Conservation (phyloP, 306 rosid species). For the Calophaca sinica region DNA sequence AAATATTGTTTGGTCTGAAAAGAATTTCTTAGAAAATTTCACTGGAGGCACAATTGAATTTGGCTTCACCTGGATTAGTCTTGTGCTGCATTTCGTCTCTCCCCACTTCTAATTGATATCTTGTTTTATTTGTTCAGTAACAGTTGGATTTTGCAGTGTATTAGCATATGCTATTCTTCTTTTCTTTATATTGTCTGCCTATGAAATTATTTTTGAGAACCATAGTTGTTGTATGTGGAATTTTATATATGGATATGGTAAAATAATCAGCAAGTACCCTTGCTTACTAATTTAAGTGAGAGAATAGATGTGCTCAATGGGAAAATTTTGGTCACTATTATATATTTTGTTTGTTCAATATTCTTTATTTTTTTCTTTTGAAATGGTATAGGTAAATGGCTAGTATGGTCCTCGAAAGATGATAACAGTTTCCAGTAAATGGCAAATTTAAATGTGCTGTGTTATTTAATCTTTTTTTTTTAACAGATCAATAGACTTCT, state of each 20-base stretch:
- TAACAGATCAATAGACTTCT: neutral
- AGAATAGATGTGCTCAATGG: no score
- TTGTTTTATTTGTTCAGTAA: slow-evolving; percentile 4
- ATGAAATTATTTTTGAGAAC: slow-evolving; percentile 18
- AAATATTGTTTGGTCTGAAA: slow-evolving; percentile 22
- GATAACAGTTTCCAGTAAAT: neutral
- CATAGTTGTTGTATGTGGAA: neutral
- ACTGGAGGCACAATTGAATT: neutral
- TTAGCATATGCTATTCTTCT: no score
- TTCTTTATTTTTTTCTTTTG: no score
- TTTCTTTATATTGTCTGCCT: neutral
- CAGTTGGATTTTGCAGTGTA: slow-evolving; percentile 33
- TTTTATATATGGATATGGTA: neutral
- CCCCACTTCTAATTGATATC: neutral
- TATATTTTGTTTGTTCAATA: no score
- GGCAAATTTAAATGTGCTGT: slow-evolving; percentile 15
- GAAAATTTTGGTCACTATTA: no score
- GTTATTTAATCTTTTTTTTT: neutral
- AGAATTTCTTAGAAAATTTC: neutral
- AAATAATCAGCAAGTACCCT: no score
- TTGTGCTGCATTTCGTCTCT: neutral
- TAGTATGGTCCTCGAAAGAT: neutral
- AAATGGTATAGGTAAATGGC: no score
- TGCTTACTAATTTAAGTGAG: no score
- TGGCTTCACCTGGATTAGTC: neutral